These are phyloP conservation scores for Solanum chacoense DNA, from an alignment of 305 asterid genomes.

Conservation along the genomic window DNA sequence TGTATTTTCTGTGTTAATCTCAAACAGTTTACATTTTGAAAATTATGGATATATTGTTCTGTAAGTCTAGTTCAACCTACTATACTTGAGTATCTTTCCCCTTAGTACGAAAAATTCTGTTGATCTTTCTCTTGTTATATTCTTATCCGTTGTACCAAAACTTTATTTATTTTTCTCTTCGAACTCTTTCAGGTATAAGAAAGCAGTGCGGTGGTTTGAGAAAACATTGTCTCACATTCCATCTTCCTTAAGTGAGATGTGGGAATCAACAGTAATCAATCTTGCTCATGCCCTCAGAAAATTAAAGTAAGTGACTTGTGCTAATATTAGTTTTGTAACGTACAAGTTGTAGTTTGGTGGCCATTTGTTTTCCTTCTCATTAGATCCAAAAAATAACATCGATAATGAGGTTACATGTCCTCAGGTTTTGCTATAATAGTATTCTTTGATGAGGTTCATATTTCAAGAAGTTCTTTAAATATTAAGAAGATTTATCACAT, in stretches of 20 bases:
- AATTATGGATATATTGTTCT: not conserved
- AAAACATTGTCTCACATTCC: slow-evolving; percentile 75
- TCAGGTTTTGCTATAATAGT: not conserved
- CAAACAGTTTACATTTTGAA: not conserved
- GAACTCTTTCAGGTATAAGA: slow-evolving; percentile 54
- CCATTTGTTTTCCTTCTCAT: not conserved
- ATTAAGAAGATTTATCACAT: not conserved
- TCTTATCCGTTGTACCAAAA: not conserved
- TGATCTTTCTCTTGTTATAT: not conserved
- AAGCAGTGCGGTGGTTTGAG: slow-evolving; percentile 90
- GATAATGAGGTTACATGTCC: not conserved
- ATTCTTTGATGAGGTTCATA: not conserved
- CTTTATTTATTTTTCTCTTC: not conserved
- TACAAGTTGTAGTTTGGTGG: not conserved
- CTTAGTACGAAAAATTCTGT: not conserved
- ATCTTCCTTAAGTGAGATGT: slow-evolving; percentile 78
- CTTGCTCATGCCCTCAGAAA: slow-evolving; percentile 95
- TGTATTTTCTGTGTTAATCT: not conserved
- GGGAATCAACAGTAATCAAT: slow-evolving; percentile 96
- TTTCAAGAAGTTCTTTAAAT: not conserved
- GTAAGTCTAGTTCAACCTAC: not conserved
- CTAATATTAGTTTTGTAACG: not conserved
- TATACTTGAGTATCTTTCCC: not conserved
- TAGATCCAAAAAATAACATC: not conserved
- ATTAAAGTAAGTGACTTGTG: slow-evolving; percentile 40